phyloP scores from a whole-genome alignment of 768 basidiomycete species.

The Panaeolus papilionaceus region DNA sequence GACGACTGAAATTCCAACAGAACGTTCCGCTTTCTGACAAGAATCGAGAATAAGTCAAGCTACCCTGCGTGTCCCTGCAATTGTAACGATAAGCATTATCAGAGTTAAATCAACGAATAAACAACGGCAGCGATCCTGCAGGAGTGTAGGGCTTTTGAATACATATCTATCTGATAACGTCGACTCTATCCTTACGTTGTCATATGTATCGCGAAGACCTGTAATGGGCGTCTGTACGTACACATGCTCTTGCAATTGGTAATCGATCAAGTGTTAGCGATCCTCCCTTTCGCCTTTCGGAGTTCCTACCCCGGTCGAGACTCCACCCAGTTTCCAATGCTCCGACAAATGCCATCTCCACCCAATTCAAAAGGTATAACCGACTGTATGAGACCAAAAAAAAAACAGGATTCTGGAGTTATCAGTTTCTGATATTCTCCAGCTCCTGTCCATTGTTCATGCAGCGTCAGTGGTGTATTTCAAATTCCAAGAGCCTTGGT shows the following conservation, averaged over 20 bases:
- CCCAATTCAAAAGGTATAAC: too few relatives aligned
- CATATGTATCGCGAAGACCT: neutral
- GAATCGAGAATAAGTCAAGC: neutral
- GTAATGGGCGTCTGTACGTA: slow-evolving; percentile 12
- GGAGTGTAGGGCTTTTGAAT: neutral
- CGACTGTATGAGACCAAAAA: too few relatives aligned
- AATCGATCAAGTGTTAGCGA: too few relatives aligned
- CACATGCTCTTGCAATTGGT: too few relatives aligned
- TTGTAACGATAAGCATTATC: neutral
- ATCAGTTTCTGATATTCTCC: neutral
- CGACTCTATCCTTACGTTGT: neutral
- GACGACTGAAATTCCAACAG: neutral
- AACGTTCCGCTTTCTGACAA: neutral
- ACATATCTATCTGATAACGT: neutral
- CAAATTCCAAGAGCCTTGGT: neutral
- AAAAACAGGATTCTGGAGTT: too few relatives aligned
- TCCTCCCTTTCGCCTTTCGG: too few relatives aligned
- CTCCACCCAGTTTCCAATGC: too few relatives aligned
- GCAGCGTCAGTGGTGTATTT: neutral
- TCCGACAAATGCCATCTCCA: too few relatives aligned
- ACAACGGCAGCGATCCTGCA: neutral
- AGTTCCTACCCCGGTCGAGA: too few relatives aligned
- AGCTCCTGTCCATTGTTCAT: neutral
- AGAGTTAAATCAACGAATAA: neutral
- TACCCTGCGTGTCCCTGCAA: neutral